Conservation (phyloP, 2,329 filamentous ascomycete genomes). For the Cercospora sp. region DNA sequence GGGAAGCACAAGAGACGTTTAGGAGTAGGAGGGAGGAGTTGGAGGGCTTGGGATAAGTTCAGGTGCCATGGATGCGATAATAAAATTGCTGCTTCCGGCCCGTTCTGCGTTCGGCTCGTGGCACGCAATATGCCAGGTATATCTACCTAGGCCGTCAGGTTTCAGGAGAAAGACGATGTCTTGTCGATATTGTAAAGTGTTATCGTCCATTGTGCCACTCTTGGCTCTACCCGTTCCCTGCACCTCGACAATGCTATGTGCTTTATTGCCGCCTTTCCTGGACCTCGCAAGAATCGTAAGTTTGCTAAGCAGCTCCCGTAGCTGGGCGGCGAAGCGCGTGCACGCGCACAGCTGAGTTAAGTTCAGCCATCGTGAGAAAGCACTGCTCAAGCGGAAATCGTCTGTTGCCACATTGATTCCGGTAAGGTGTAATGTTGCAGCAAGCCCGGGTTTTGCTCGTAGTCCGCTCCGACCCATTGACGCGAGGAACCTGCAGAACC, state of each 20-base stretch:
- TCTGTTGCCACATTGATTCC: not conserved
- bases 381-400: not conserved
- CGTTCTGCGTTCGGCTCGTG: not conserved
- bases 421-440: not conserved
- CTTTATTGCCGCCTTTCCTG: not conserved
- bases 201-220: not conserved
- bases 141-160: not conserved
- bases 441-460: not conserved
- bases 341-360: not conserved
- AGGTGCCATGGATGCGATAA: not conserved
- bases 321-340: not conserved
- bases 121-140: not conserved
- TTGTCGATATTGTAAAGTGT: not conserved
- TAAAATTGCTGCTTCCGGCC: not conserved
- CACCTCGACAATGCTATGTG: not conserved
- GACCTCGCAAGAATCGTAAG: not conserved
- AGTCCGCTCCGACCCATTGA: not conserved
- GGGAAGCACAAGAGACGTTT: constrained; percentile 88
- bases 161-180: not conserved
- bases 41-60: constrained; percentile 19
- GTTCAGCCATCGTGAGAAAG: not conserved
- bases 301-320: not conserved
- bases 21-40: constrained; percentile 75
- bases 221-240: not conserved
- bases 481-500: not conserved